Evolutionary conservation across 352 stramenopile genomes (phyloP).

Genomic region (Lagenidium sp.): DNA sequence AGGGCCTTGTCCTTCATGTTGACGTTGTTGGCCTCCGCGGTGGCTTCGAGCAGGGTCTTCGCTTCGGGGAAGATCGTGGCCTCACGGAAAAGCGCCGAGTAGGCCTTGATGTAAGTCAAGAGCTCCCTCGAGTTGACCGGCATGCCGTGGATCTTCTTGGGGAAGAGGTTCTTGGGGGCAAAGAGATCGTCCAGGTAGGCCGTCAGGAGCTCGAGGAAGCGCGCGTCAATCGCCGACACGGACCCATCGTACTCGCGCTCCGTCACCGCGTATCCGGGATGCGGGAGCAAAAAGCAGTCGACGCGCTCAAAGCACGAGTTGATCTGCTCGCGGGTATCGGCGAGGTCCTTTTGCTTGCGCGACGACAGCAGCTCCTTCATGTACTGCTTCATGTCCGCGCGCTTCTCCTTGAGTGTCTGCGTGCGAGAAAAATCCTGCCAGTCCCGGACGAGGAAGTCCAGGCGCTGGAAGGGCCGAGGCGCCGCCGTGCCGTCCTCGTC

Average conservation of each 20-base stretch:
- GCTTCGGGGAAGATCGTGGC: conserved; percentile 95
- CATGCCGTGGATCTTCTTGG: conserved; percentile 94
- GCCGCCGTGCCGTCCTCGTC: conserved; percentile 19
- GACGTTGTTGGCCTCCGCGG: conserved; percentile 95
- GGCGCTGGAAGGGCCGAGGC: conserved; percentile 93
- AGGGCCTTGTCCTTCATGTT: conserved; percentile 88
- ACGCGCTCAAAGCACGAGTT: conserved; percentile 94
- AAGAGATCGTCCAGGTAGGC: conserved; percentile 95
- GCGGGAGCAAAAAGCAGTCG: conserved; percentile 92
- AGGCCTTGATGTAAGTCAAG: conserved; percentile 95
- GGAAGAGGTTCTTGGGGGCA: conserved; percentile 61
- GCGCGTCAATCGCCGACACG: conserved; percentile 90
- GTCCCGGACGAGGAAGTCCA: conserved; percentile 98
- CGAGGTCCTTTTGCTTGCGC: conserved; percentile 90
- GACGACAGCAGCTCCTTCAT: conserved; percentile 89
- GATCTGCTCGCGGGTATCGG: conserved; percentile 95
- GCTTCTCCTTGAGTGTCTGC: conserved; percentile 83
- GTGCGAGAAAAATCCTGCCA: conserved; percentile 96
- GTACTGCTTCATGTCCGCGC: conserved; percentile 93
- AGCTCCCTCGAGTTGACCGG: conserved; percentile 92
- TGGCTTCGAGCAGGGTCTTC: conserved; percentile 96
- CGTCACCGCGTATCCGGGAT: conserved; percentile 95
- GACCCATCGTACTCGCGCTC: conserved; percentile 96
- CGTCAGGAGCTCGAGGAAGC: conserved; percentile 93
- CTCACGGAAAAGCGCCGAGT: conserved; percentile 94